phyloP scores from a whole-genome alignment of 2,329 filamentous ascomycete species.

The Didymella pinodella region DNA sequence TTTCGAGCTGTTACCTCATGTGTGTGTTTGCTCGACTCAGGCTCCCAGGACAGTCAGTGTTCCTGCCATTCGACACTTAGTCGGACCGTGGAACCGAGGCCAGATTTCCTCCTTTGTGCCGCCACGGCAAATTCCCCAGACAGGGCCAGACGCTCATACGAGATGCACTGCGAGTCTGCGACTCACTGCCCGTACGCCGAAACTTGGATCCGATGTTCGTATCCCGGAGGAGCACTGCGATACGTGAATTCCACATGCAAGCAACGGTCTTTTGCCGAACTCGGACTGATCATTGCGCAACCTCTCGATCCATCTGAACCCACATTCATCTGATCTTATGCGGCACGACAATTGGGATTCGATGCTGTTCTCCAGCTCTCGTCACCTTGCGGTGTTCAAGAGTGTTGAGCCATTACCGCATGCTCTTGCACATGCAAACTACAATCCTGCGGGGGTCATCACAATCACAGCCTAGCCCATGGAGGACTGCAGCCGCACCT shows the following conservation, averaged over 20 bases:
- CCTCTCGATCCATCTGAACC: conserved; percentile 2
- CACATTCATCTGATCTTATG: conserved; percentile 1
- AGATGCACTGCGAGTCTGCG: background rate
- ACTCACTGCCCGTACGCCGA: background rate
- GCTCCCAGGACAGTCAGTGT: background rate
- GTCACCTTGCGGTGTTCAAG: background rate
- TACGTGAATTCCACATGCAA: conserved; percentile 13
- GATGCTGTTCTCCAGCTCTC: background rate
- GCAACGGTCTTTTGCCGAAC: conserved; percentile 7
- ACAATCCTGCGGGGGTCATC: background rate
- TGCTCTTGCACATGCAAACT: conserved; percentile 15
- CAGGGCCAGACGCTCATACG: background rate
- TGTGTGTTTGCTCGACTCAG: conserved; percentile 21
- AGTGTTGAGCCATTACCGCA: conserved; percentile 18
- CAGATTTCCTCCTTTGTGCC: conserved; percentile 3
- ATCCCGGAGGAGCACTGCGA: conserved; percentile 6
- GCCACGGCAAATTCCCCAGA: background rate
- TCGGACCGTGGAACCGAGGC: conserved; percentile 20
- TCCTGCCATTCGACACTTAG: conserved; percentile 22
- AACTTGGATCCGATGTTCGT: conserved; percentile 7
- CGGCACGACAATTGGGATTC: conserved; percentile 4
- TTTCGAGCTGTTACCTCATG: conserved; percentile 21
- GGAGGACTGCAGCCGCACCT: conserved; percentile 2
- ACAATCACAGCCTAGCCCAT: conserved; percentile 2
- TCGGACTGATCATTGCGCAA: background rate